Evolutionary conservation across 1,284 basidiomycete species (phyloP).

Genomic region (Ustilago nuda): DNA sequence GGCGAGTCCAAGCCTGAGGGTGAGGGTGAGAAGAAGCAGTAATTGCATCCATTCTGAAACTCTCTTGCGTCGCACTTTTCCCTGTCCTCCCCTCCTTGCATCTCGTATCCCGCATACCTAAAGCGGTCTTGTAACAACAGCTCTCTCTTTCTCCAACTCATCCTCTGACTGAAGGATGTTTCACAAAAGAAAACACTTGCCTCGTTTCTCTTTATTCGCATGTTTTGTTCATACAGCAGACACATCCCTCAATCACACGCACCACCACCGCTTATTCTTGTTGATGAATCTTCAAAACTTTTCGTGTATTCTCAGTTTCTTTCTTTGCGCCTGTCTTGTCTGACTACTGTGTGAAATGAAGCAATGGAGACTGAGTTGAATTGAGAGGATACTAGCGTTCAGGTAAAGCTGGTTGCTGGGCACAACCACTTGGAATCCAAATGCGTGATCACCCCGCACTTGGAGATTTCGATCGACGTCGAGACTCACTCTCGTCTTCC

Average conservation of each 20-base stretch:
- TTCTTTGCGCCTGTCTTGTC: neutral
- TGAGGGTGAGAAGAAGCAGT: conserved; percentile 67
- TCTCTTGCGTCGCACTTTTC: neutral
- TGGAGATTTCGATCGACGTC: too few relatives aligned
- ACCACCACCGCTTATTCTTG: conserved; percentile 10
- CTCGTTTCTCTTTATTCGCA: neutral
- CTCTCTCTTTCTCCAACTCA: neutral
- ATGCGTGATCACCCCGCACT: too few relatives aligned
- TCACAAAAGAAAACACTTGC: conserved; percentile 3
- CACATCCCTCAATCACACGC: neutral
- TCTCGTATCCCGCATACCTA: conserved; percentile 2
- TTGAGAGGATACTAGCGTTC: too few relatives aligned
- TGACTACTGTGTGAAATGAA: neutral
- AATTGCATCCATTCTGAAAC: conserved; percentile 17
- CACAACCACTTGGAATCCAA: too few relatives aligned
- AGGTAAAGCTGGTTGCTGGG: too few relatives aligned
- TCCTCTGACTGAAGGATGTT: neutral
- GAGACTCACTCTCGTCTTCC: too few relatives aligned
- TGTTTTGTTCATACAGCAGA: conserved; percentile 1
- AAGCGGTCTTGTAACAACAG: conserved; percentile 34
- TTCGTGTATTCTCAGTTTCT: conserved; percentile 1
- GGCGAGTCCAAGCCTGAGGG: conserved; percentile 43
- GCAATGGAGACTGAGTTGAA: neutral
- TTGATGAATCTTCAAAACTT: conserved; percentile 3
- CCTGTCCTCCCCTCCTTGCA: neutral